Conservation (phyloP, 2,329 filamentous ascomycete species). For the Penicillium capsulatum region DNA sequence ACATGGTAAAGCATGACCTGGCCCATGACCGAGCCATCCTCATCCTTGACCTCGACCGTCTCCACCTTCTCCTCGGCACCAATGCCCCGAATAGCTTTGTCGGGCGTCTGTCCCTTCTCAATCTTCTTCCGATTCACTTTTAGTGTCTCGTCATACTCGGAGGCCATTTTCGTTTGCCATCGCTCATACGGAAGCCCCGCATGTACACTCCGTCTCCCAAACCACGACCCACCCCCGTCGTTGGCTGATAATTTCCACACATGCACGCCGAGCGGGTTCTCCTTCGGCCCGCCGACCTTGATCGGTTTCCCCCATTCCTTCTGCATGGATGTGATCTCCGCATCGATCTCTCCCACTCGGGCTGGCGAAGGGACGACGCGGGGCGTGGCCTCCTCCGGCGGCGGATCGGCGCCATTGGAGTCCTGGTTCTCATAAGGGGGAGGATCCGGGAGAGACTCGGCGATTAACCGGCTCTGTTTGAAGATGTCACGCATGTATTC, state of each 20-base stretch:
- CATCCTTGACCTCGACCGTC: constrained; percentile 53
- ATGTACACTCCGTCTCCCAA: constrained; percentile 78
- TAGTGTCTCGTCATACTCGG: constrained; percentile 76
- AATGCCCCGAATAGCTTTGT: constrained; percentile 76
- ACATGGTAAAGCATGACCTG: constrained; percentile 67
- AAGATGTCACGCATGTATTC: constrained; percentile 59
- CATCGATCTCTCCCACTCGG: constrained; percentile 47
- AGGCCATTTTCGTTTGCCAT: constrained; percentile 71
- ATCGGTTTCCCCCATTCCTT: constrained; percentile 82
- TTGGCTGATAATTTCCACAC: constrained; percentile 76
- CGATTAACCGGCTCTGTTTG: constrained; percentile 62
- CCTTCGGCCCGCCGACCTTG: constrained; percentile 54
- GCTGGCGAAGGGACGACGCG: constrained; percentile 53
- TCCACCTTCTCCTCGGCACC: constrained; percentile 74
- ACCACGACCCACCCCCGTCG: constrained; percentile 85
- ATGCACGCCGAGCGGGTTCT: constrained; percentile 70
- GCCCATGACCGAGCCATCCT: constrained; percentile 21
- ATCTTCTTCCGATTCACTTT: constrained; percentile 66
- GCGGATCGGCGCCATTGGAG: constrained; percentile 31
- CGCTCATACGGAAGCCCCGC: constrained; percentile 70
- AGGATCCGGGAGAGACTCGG: constrained; percentile 68
- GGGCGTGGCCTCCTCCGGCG: constrained; percentile 39
- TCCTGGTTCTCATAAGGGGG: constrained; percentile 36
- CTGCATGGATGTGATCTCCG: constrained; percentile 59
- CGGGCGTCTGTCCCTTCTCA: constrained; percentile 61